Base-by-base conservation (phyloP, 805 yeast genomes). In the Jamesozyma jinghongensis region DNA sequence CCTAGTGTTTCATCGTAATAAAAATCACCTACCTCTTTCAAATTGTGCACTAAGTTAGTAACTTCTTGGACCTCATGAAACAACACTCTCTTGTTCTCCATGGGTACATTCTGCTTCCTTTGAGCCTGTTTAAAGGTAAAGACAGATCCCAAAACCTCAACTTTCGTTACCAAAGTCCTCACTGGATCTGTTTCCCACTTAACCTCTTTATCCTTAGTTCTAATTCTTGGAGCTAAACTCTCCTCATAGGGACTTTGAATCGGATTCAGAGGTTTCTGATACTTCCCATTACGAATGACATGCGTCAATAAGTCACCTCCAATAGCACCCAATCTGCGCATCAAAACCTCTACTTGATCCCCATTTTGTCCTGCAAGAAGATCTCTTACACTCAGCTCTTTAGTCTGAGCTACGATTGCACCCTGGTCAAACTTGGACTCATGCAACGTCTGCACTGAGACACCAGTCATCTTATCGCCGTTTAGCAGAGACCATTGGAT, bases 361-460 rank as follows among this genome's bases (percentile, higher is more conserved):
- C 36, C 13, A 5, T n/a, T 19, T 5, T 18, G 19, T 3, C 13
- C 10, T 8, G 36, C 25, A 13, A 55, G 32, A 27, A 60, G 18
- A 7, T 45, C 30, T 3, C 40, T 32, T 1, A 53, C 41, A 5
- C 29, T 5, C 4, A 59, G 16, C 4, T 58, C 60, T 6, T 53
- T 54, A 1, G 83, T 69, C 47, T 82, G 94, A 14, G 68, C 59
- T 2, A 92, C 56, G 0, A 90, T 73, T 1, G 69, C 66, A 1
- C 98, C 98, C 27, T 66, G 68, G 51, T 92, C 98, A 53, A 92
- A 92, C 55, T 77, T 72, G 1, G 81, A 71, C 0, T 97, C 96
- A 54, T 92, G 95, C 19, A 92, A 62, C 0, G 95, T 85, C 58
- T 92, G 98, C 0, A 92, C 73, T 0, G 96, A 75, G 14, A 86